These are phyloP conservation scores for Neonectria ditissima DNA, from an alignment of 2,329 filamentous ascomycete genomes.

Conservation along the genomic window DNA sequence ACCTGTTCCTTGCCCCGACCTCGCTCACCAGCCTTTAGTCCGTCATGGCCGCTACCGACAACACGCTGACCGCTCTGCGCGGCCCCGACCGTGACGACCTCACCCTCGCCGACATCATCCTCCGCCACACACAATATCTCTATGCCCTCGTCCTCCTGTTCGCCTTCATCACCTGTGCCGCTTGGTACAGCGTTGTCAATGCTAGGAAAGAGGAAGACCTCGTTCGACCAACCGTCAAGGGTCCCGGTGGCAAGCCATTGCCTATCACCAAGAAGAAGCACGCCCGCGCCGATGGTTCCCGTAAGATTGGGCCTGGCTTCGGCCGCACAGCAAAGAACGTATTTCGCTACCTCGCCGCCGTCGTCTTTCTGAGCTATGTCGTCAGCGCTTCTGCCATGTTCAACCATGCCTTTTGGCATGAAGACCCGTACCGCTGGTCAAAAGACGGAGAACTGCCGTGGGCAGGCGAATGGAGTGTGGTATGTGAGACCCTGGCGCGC, in stretches of 20 bases:
- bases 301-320: slow-evolving; percentile 64
- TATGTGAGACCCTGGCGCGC: slow-evolving; percentile 58
- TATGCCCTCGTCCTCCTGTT: slow-evolving; percentile 66
- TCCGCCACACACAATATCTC: slow-evolving; percentile 61
- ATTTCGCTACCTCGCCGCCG: slow-evolving; percentile 80
- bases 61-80: slow-evolving; percentile 44
- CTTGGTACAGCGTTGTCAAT: slow-evolving; percentile 65
- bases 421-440: slow-evolving; percentile 54
- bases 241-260: slow-evolving; percentile 90
- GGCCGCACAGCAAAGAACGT: slow-evolving; percentile 75
- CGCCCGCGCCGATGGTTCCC: slow-evolving; percentile 58
- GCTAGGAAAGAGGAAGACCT: slow-evolving; percentile 62
- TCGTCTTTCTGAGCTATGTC: slow-evolving; percentile 80
- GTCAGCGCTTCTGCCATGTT: slow-evolving; percentile 81
- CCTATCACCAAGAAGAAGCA: slow-evolving; percentile 73
- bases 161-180: slow-evolving; percentile 63
- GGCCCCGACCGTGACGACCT: slow-evolving; percentile 40
- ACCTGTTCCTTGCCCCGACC: slow-evolving; percentile 39
- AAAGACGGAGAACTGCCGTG: slow-evolving; percentile 65
- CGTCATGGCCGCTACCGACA: slow-evolving; percentile 51
- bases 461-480: slow-evolving; percentile 82
- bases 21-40: slow-evolving; percentile 44
- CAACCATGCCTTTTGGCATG: slow-evolving; percentile 72
- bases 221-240: slow-evolving; percentile 65
- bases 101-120: slow-evolving; percentile 55